Conservation (phyloP, 2,329 filamentous ascomycete genomes). For the Rhynchosporium agropyri region DNA sequence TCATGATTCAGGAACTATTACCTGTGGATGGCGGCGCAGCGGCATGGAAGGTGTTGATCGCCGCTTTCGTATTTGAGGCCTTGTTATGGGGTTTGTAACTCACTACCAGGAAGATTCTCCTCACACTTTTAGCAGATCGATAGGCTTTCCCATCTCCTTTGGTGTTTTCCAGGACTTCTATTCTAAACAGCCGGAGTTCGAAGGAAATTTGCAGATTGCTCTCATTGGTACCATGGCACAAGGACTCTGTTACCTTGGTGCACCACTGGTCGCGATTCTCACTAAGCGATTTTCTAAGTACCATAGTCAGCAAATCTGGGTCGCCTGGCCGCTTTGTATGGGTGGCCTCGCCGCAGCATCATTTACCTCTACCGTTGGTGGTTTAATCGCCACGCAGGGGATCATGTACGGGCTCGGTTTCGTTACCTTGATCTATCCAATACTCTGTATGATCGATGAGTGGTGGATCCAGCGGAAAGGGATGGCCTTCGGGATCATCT, state of each 20-base stretch:
- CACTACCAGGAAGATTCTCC: background rate
- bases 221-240: slow-evolving; percentile 59
- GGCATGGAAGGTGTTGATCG: slow-evolving; percentile 51
- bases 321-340: slow-evolving; percentile 48
- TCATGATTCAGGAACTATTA: slow-evolving; percentile 15
- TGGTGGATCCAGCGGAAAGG: slow-evolving; percentile 63
- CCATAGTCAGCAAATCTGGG: slow-evolving; percentile 44
- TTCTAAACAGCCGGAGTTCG: slow-evolving; percentile 59
- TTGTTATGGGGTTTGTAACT: slow-evolving; percentile 53
- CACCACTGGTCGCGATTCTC: slow-evolving; percentile 43
- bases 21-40: slow-evolving; percentile 41
- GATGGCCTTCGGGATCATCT: slow-evolving; percentile 62
- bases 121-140: background rate
- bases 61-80: slow-evolving; percentile 55
- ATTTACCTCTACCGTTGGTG: slow-evolving; percentile 54
- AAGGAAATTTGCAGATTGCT: slow-evolving; percentile 53
- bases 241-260: slow-evolving; percentile 43
- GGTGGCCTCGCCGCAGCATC: slow-evolving; percentile 48
- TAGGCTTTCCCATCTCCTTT: slow-evolving; percentile 69
- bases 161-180: slow-evolving; percentile 75
- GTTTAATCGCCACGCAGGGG: slow-evolving; percentile 63
- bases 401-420: slow-evolving; percentile 63
- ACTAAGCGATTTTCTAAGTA: slow-evolving; percentile 42
- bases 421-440: slow-evolving; percentile 57
- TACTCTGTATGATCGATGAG: slow-evolving; percentile 61